These are phyloP conservation scores for Prillingera fragicola DNA, from an alignment of 1,284 basidiomycete species.

Conservation along the genomic window DNA sequence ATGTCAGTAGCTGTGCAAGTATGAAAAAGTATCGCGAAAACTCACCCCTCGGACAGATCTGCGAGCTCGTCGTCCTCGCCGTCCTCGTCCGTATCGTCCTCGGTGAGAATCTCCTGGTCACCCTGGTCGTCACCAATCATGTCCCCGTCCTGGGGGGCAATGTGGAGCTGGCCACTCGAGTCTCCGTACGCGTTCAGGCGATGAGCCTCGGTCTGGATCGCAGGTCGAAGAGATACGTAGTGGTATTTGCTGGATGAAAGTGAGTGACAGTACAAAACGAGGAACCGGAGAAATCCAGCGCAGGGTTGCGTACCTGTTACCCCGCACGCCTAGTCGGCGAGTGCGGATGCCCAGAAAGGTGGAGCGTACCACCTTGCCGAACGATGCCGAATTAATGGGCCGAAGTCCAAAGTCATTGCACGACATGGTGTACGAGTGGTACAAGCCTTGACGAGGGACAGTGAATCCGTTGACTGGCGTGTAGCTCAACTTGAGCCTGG, in stretches of 20 bases:
- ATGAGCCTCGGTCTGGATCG: constrained; percentile 78
- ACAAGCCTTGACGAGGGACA: constrained; percentile 76
- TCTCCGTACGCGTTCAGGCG: constrained; percentile 79
- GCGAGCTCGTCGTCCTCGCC: constrained; percentile 32
- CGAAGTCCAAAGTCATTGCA: constrained; percentile 52
- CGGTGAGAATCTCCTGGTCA: constrained; percentile 16
- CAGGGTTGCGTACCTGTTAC: constrained; percentile 58
- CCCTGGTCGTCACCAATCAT: constrained; percentile 11
- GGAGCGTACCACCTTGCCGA: constrained; percentile 85
- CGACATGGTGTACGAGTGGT: constrained; percentile 81
- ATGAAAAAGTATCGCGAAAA: constrained; percentile 1
- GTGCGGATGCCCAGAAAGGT: constrained; percentile 93
- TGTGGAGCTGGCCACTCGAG: constrained; percentile 29
- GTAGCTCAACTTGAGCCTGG: constrained; percentile 40
- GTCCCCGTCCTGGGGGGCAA: constrained; percentile 18
- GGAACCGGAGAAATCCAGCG: constrained; percentile 13
- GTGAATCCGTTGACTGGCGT: constrained; percentile 25
- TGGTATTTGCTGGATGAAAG: constrained; percentile 32
- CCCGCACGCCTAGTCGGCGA: constrained; percentile 77
- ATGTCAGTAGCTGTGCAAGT: not conserved
- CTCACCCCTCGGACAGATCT: constrained; percentile 11
- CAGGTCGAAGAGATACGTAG: constrained; percentile 63
- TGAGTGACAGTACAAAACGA: not conserved
- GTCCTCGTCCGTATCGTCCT: constrained; percentile 30
- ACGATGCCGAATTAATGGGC: constrained; percentile 87